These are phyloP conservation scores for Nicotiana obtusifolia DNA, from an alignment of 257 asterid genomes.

Conservation along the genomic window DNA sequence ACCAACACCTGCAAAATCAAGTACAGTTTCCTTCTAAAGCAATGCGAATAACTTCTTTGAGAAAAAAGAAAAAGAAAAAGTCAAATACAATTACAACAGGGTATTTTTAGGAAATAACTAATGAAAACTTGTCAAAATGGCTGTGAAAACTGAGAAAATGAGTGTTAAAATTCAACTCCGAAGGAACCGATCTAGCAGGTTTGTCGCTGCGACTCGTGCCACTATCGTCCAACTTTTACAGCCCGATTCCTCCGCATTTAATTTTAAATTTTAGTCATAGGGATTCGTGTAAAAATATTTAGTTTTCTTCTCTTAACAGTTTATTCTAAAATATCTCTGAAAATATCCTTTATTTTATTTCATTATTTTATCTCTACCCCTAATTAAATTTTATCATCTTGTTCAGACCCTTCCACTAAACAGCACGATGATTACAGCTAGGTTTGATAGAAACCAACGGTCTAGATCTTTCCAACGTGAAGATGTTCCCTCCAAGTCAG, in stretches of 20 bases:
- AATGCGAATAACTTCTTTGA: neutral
- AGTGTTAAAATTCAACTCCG: conserved; percentile 16
- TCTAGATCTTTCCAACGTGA: conserved; percentile 5
- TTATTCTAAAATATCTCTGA: neutral
- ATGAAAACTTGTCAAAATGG: neutral
- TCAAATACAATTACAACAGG: neutral
- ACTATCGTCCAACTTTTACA: conserved; percentile 45
- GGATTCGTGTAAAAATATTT: conserved; percentile 21
- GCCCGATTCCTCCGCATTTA: conserved; percentile 28
- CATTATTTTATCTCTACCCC: neutral
- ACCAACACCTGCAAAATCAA: neutral
- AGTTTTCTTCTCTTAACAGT: neutral
- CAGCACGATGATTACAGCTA: conserved; percentile 39
- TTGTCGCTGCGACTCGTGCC: conserved; percentile 48
- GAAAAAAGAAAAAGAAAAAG: neutral
- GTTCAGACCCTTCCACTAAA: conserved; percentile 21
- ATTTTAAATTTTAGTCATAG: conserved; percentile 18
- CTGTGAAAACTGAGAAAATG: neutral
- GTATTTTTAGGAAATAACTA: neutral
- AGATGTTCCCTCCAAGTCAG: neutral
- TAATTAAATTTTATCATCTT: neutral
- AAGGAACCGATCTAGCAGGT: conserved; percentile 47
- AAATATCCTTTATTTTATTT: neutral
- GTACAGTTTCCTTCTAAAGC: neutral
- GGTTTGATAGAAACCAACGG: conserved; percentile 14